Conservation (phyloP, 441 rosid genomes). For the Theobroma grandiflorum region DNA sequence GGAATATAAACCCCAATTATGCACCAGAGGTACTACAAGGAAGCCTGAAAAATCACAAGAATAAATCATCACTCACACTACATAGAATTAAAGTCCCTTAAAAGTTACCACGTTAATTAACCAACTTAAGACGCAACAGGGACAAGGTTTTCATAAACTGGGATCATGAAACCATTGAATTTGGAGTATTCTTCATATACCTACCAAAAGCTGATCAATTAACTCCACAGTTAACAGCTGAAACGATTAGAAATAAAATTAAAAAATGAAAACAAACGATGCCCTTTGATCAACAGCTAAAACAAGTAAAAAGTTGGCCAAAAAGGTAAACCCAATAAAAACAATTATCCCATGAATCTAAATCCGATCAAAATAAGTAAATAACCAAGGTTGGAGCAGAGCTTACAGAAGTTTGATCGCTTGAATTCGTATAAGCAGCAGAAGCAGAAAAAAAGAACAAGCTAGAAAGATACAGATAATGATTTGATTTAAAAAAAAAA, state of each 20-base stretch:
- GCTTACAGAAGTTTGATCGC: conserved; percentile 24
- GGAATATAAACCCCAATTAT: conserved; percentile 3
- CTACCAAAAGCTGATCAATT: conserved; percentile 14
- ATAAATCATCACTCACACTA: not conserved
- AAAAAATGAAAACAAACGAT: not conserved
- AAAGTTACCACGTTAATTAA: not conserved
- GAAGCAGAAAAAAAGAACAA: not conserved
- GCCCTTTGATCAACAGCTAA: not conserved
- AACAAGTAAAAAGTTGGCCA: not conserved
- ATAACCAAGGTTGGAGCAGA: not conserved
- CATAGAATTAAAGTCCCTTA: not conserved
- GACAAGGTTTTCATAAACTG: not conserved
- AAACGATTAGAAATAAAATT: not conserved
- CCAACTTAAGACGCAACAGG: conserved; percentile 12
- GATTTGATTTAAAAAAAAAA: conserved; percentile 1
- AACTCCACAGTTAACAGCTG: conserved; percentile 16
- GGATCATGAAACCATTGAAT: conserved; percentile 2
- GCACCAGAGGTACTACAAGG: not conserved
- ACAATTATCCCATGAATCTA: not conserved
- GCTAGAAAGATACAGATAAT: not conserved
- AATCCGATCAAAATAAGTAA: not conserved
- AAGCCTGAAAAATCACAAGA: conserved; percentile 6
- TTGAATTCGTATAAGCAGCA: conserved; percentile 3
- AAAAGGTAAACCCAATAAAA: not conserved
- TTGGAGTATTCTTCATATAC: not conserved